Evolutionary conservation across 805 yeast genomes (phyloP).

Genomic region (Sugiyamaella marilandica): DNA sequence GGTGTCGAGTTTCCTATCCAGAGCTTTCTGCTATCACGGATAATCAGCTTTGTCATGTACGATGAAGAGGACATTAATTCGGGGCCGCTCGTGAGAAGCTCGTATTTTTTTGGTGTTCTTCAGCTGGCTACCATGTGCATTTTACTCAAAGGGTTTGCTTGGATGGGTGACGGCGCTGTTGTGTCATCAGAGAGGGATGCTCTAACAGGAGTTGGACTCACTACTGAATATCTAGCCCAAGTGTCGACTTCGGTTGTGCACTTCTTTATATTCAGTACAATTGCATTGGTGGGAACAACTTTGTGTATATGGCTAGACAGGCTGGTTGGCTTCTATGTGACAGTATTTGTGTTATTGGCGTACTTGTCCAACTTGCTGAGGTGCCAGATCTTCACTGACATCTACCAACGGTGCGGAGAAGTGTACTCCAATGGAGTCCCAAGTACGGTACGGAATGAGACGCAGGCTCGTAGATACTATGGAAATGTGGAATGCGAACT

Average conservation of each 20-base stretch:
- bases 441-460: neutral
- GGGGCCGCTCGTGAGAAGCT: neutral
- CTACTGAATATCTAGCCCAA: neutral
- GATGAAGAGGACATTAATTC: neutral
- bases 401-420: neutral
- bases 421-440: neutral
- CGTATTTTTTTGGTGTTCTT: neutral
- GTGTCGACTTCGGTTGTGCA: neutral
- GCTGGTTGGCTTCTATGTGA: neutral
- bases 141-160: neutral
- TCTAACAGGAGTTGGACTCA: neutral
- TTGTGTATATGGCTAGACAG: neutral
- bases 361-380: neutral
- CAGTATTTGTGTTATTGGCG: neutral
- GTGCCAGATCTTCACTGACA: neutral
- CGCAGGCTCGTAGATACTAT: neutral
- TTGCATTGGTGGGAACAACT: neutral
- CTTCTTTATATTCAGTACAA: neutral
- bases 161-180: neutral
- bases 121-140: neutral
- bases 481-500: neutral
- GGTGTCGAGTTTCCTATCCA: conserved; percentile 1
- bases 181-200: neutral
- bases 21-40: neutral
- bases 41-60: neutral